Percentiles rank a stretch among this genome's conserved stretches.
Evolutionary conservation across 306 rosid genomes (phyloP).

Genomic region (Casuarina cunninghamiana): DNA sequence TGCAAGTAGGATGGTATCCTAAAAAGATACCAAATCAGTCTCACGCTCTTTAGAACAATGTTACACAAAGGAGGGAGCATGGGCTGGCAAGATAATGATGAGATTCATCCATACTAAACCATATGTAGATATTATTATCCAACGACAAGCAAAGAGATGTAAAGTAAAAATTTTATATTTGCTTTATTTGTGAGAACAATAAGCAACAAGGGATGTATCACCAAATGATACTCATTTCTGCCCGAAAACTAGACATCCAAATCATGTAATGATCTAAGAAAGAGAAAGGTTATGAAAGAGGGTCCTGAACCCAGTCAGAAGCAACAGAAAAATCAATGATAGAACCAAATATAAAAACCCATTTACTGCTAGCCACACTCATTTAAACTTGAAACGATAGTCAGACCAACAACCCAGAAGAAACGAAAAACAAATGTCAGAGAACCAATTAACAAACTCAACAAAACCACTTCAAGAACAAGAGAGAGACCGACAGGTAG

Average conservation of each 20-base stretch:
- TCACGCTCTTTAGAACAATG: background rate
- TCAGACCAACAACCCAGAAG: background rate
- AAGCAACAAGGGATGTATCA: background rate
- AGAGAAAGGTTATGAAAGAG: constrained; percentile 20
- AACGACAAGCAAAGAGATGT: background rate
- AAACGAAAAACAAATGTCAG: background rate
- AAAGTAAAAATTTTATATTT: background rate
- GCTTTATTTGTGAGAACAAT: background rate
- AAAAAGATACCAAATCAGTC: constrained; percentile 1
- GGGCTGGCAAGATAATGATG: background rate
- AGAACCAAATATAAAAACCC: constrained; percentile 3
- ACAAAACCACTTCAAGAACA: constrained; percentile 1
- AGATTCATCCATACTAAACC: constrained; percentile 5
- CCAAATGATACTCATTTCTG: background rate
- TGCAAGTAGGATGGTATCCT: constrained; percentile 16
- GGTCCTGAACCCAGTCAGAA: background rate
- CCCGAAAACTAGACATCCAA: constrained; percentile 10
- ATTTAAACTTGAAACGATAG: background rate
- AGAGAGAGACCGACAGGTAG: background rate
- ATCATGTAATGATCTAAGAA: constrained; percentile 11
- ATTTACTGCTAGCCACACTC: constrained; percentile 1
- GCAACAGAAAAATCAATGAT: background rate
- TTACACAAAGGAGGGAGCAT: background rate
- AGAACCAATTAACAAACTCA: background rate
- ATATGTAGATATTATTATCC: background rate